A percentile compares a stretch with the other conserved stretches of the same genome.
These are phyloP conservation scores for Hypomyces rosellus DNA, from an alignment of 2,329 filamentous ascomycete species.

Conservation along the genomic window DNA sequence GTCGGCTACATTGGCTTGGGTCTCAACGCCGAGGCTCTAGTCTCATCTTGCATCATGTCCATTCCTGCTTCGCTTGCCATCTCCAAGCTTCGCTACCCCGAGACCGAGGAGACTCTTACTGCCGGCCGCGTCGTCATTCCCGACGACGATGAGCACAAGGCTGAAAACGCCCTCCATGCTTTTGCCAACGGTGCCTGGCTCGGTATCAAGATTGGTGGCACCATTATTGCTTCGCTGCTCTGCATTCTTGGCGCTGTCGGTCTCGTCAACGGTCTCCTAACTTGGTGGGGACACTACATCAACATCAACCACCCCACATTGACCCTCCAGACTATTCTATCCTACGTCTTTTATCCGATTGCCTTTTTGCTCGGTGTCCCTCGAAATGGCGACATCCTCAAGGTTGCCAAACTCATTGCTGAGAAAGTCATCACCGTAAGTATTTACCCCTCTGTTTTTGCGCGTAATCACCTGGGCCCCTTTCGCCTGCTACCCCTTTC, in stretches of 20 bases:
- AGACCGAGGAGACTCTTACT: conserved; percentile 79
- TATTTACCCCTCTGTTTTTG: conserved; percentile 7
- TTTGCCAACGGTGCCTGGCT: conserved; percentile 82
- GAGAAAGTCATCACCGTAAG: conserved; percentile 70
- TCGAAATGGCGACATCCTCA: conserved; percentile 56
- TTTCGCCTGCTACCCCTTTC: background rate
- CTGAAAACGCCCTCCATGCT: conserved; percentile 77
- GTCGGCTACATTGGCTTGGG: conserved; percentile 81
- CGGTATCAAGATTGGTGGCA: conserved; percentile 78
- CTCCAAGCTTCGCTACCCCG: conserved; percentile 84
- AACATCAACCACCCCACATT: conserved; percentile 65
- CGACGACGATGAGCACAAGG: conserved; percentile 67
- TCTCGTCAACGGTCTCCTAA: conserved; percentile 68
- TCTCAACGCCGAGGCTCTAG: conserved; percentile 75
- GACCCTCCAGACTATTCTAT: conserved; percentile 65
- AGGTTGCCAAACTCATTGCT: conserved; percentile 73
- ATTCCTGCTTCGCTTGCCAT: conserved; percentile 86
- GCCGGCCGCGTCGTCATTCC: conserved; percentile 75
- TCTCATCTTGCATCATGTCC: conserved; percentile 92
- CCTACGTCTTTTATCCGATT: conserved; percentile 72
- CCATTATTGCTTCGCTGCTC: conserved; percentile 72
- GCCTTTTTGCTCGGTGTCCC: conserved; percentile 76
- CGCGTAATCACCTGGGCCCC: background rate
- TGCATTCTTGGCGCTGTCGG: conserved; percentile 75
- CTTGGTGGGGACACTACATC: conserved; percentile 78